Base-by-base conservation (phyloP, 345 rosid genomes). In the Citrus maxima region DNA sequence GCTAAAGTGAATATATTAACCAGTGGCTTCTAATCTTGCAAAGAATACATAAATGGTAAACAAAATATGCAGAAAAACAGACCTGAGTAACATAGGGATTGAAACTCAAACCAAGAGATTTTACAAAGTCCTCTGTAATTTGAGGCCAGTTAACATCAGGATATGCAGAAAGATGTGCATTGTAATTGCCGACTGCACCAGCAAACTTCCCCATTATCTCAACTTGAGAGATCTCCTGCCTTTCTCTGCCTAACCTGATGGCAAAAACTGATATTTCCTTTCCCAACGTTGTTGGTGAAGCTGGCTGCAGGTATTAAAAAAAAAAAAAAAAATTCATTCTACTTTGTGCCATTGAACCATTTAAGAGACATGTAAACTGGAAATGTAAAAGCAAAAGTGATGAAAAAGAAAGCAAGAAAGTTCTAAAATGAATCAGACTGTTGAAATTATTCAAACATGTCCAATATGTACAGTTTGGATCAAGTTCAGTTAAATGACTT, bases 201-300 rank as follows among this genome's bases (percentile, higher is more conserved):
- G 97, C 97, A 88, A 93, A 93, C 84, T 96, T 96, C 67, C 98
- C 99, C 84, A 89, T 90, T 34, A 97, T 85, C 85, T 90, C 86
- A 64, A 88, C 94, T 80, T 88, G 89, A 65, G 93, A 84, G 84
- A 94, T 88, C 78, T 87, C 88, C 77, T 83, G 85, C 86, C 88
- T 88, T 89, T 89, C 97, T 86, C 89, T 87, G 64, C 94, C 89
- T 85, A 97, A 86, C 84, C 98, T 88, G 73, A 88, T 88, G 68
- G 93, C 96, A 79, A 94, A 97, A 75, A 93, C 89, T n/a, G 98
- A 90, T 94, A 97, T 87, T 88, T 97, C 98, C 88, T 97, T 97
- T 59, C 99, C 97, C 80, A 94, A 81, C 18, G 98, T 97, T 70
- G 97, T 93, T 51, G 98, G 97, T 10, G 98, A 90, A 79, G 99